These are phyloP conservation scores for Priceomyces fermenticarens DNA, from an alignment of 805 yeast genomes.

Conservation along the genomic window DNA sequence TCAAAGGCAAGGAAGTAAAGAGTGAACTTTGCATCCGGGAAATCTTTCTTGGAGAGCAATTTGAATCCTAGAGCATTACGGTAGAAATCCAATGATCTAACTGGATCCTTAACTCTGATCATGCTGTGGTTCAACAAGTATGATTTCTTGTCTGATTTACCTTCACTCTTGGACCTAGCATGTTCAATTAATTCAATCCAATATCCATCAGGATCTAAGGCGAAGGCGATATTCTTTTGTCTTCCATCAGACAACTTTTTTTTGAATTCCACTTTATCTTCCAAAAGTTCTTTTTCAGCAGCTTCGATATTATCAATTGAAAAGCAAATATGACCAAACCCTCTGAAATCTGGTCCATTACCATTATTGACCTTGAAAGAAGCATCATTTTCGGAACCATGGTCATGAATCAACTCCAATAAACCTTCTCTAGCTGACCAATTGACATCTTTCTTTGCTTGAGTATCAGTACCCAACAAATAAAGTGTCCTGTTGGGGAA, in stretches of 20 bases:
- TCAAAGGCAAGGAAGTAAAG: slow-evolving; percentile 82
- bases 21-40: slow-evolving; percentile 73
- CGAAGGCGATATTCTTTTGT: slow-evolving; percentile 91
- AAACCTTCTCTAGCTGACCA: slow-evolving; percentile 61
- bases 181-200: slow-evolving; percentile 89
- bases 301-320: slow-evolving; percentile 75
- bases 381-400: slow-evolving; percentile 63
- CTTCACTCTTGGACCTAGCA: slow-evolving; percentile 39
- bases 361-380: slow-evolving; percentile 70
- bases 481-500: slow-evolving; percentile 64
- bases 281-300: slow-evolving; percentile 57
- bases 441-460: slow-evolving; percentile 30
- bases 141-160: slow-evolving; percentile 33
- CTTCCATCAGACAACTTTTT: slow-evolving; percentile 87
- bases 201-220: slow-evolving; percentile 92
- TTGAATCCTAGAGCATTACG: slow-evolving; percentile 78
- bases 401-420: slow-evolving; percentile 78
- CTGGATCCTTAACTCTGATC: slow-evolving; percentile 89
- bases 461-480: slow-evolving; percentile 58
- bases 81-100: slow-evolving; percentile 74
- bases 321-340: slow-evolving; percentile 92
- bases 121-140: slow-evolving; percentile 81
- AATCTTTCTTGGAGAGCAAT: slow-evolving; percentile 53
- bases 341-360: slow-evolving; percentile 78
- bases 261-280: slow-evolving; percentile 68